These are phyloP conservation scores for Sonneratia caseolaris DNA, from an alignment of 345 rosid genomes.

Conservation along the genomic window DNA sequence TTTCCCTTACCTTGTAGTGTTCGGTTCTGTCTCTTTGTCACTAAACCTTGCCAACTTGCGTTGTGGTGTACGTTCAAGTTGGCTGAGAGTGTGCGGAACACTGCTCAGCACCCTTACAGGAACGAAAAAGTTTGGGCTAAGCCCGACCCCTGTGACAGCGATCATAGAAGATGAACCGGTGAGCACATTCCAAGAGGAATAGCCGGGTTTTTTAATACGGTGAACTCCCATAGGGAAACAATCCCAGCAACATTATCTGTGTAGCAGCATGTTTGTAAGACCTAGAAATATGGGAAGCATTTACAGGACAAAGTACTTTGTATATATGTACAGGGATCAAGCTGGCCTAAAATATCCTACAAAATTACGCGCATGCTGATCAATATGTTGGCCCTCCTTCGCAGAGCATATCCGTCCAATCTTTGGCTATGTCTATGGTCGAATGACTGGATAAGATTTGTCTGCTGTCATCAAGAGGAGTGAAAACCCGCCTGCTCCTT, in stretches of 20 bases:
- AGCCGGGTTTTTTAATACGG: neutral
- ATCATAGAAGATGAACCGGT: neutral
- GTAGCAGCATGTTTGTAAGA: neutral
- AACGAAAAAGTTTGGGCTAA: no score
- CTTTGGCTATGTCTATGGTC: neutral
- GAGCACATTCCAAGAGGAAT: neutral
- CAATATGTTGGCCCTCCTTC: neutral
- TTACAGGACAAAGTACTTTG: neutral
- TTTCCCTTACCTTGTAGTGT: no score
- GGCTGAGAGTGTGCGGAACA: no score
- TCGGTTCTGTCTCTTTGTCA: no score
- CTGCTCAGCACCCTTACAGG: no score
- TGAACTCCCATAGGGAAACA: neutral
- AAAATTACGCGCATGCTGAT: neutral
- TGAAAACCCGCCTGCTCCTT: conserved; percentile 15
- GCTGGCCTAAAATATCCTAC: neutral
- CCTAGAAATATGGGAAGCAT: neutral
- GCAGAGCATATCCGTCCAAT: neutral
- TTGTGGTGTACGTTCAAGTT: no score
- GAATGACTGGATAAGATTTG: neutral
- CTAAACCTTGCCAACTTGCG: no score
- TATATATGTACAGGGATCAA: neutral
- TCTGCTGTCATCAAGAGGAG: neutral
- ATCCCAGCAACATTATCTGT: neutral
- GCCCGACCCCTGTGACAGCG: no score